Conservation (phyloP, 176 grass and related monocot genomes). For the Chloris gayana region DNA sequence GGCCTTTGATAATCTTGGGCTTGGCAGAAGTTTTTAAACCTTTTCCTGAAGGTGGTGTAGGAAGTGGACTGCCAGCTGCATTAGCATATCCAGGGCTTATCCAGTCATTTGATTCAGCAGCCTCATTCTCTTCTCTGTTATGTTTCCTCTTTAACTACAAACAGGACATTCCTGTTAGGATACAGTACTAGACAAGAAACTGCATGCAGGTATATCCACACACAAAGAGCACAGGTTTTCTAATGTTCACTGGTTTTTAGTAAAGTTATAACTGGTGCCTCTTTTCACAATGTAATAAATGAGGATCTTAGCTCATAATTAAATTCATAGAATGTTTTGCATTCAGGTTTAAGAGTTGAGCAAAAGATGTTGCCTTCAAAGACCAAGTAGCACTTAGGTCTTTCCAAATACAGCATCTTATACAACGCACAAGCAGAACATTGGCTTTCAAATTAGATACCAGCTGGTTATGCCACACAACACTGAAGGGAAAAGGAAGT, state of each 20-base stretch:
- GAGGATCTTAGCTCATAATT: neutral
- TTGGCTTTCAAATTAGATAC: neutral
- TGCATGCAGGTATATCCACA: neutral
- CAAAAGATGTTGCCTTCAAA: neutral
- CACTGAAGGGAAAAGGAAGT: neutral
- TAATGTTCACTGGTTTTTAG: constrained; percentile 1
- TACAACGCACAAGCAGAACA: neutral
- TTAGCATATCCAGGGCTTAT: constrained; percentile 65
- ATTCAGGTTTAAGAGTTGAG: neutral
- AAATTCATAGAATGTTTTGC: neutral
- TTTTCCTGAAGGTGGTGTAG: constrained; percentile 64
- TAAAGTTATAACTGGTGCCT: neutral
- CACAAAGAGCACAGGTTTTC: neutral
- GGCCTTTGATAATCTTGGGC: constrained; percentile 49
- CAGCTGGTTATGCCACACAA: neutral
- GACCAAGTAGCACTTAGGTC: neutral
- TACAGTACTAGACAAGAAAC: neutral
- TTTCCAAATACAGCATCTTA: neutral
- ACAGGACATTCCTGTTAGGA: constrained; percentile 23
- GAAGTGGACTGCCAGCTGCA: constrained; percentile 44
- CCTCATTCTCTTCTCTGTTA: constrained; percentile 46
- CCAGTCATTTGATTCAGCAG: constrained; percentile 58
- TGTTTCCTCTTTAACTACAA: constrained; percentile 67
- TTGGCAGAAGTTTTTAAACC: constrained; percentile 50
- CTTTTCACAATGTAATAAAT: constrained; percentile 11